phyloP scores from a whole-genome alignment of 2,329 filamentous ascomycete species.

The Fusarium sp. region DNA sequence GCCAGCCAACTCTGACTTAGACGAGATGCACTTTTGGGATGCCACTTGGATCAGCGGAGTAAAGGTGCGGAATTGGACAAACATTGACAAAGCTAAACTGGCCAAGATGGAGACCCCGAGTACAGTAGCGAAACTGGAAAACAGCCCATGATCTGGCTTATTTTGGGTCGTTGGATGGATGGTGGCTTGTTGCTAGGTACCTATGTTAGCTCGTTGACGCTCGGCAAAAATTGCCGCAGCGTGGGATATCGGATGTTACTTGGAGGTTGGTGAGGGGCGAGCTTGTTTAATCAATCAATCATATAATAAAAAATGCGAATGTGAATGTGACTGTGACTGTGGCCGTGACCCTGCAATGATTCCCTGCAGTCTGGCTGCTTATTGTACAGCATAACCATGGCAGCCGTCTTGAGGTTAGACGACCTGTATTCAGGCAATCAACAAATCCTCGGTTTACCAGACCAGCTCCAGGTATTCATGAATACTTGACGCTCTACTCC shows the following conservation, averaged over 20 bases:
- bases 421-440: not conserved
- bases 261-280: conserved; percentile 1
- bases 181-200: conserved; percentile 39
- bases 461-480: not conserved
- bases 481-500: not conserved
- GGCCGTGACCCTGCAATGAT: not conserved
- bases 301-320: conserved; percentile 18
- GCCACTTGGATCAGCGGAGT: conserved; percentile 16
- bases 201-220: conserved; percentile 21
- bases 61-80: conserved; percentile 7
- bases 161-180: conserved; percentile 24
- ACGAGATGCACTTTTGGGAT: conserved; percentile 26
- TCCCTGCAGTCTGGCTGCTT: conserved; percentile 26
- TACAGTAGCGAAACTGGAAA: conserved; percentile 10
- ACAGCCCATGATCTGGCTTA: conserved; percentile 29
- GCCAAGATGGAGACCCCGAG: conserved; percentile 5
- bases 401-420: not conserved
- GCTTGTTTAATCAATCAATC: conserved; percentile 30
- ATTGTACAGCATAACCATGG: not conserved
- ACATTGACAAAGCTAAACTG: not conserved
- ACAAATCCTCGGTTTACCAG: no score
- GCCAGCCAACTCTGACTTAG: conserved; percentile 12
- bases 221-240: conserved; percentile 49
- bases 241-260: conserved; percentile 32
- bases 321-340: not conserved